Conservation (phyloP, 352 stramenopile species). For the Pythium graminicola region DNA sequence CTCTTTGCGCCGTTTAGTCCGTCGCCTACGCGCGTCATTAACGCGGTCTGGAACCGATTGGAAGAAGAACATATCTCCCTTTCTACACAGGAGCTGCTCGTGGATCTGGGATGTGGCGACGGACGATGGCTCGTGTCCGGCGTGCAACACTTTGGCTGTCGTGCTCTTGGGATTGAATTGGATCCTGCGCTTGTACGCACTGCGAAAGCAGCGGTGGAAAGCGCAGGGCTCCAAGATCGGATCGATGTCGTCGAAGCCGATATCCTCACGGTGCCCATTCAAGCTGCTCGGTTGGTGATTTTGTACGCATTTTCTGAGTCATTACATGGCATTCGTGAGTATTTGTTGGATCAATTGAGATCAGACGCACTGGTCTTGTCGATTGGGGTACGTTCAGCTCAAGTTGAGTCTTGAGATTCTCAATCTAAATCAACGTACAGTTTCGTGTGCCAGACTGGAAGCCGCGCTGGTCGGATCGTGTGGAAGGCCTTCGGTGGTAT, state of each 20-base stretch:
- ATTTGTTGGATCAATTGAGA: slow-evolving; percentile 37
- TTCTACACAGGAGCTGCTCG: slow-evolving; percentile 41
- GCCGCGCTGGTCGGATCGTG: slow-evolving; percentile 40
- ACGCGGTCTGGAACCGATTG: slow-evolving; percentile 57
- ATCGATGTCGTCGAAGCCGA: slow-evolving; percentile 52
- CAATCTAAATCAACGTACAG: slow-evolving; percentile 20
- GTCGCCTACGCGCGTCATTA: slow-evolving; percentile 46
- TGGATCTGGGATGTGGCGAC: slow-evolving; percentile 80
- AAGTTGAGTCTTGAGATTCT: neutral
- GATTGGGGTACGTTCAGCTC: slow-evolving; percentile 53
- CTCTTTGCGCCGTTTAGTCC: slow-evolving; percentile 77
- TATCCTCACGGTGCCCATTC: slow-evolving; percentile 51
- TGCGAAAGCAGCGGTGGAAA: slow-evolving; percentile 25
- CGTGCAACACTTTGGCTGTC: slow-evolving; percentile 48
- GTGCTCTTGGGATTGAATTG: slow-evolving; percentile 65
- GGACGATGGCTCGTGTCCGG: slow-evolving; percentile 69
- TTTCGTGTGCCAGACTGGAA: slow-evolving; percentile 74
- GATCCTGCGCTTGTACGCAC: slow-evolving; percentile 42
- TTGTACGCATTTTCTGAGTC: slow-evolving; percentile 82
- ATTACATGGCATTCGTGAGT: slow-evolving; percentile 50
- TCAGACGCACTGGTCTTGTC: slow-evolving; percentile 50
- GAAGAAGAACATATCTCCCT: slow-evolving; percentile 19
- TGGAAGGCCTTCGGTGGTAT: slow-evolving; percentile 63
- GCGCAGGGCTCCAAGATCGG: slow-evolving; percentile 23
- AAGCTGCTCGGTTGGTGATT: slow-evolving; percentile 54